These are phyloP conservation scores for Thelonectria rubi DNA, from an alignment of 2,329 filamentous ascomycete genomes.

Conservation along the genomic window DNA sequence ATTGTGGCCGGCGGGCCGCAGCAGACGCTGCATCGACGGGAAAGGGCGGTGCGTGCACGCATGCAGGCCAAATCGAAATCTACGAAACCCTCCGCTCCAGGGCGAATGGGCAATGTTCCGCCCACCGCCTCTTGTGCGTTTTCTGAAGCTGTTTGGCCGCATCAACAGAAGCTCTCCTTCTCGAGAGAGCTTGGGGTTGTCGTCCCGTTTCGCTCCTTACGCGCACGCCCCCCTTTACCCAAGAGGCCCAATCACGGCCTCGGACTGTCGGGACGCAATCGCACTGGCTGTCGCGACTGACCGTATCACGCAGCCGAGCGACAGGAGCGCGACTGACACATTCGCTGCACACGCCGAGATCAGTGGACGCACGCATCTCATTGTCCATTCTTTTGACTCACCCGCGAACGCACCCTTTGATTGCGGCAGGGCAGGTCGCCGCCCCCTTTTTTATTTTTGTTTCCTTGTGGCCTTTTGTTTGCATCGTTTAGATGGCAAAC, in stretches of 20 bases:
- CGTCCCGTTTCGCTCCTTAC: no score
- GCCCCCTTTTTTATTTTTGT: not conserved
- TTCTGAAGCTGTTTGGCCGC: not conserved
- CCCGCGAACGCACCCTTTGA: no score
- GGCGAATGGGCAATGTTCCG: no score
- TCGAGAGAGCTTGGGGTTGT: no score
- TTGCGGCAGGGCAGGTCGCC: not conserved
- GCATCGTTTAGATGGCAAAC: no score
- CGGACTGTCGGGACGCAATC: slow-evolving; percentile 22
- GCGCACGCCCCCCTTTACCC: not conserved
- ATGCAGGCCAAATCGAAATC: not conserved
- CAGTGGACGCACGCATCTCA: slow-evolving; percentile 8
- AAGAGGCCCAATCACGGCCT: slow-evolving; percentile 15
- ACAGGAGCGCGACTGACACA: not conserved
- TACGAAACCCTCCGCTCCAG: no score
- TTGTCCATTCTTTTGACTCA: not conserved
- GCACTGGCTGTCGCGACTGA: slow-evolving; percentile 18
- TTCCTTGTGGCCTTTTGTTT: no score
- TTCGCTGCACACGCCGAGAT: not conserved
- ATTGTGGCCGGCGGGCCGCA: no score
- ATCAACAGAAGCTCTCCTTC: not conserved
- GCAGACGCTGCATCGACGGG: not conserved
- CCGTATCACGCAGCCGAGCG: slow-evolving; percentile 2
- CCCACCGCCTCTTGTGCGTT: not conserved
- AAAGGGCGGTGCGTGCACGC: not conserved